Base-by-base conservation (phyloP, 2,329 filamentous ascomycete species). In the Diplodia mutila region DNA sequence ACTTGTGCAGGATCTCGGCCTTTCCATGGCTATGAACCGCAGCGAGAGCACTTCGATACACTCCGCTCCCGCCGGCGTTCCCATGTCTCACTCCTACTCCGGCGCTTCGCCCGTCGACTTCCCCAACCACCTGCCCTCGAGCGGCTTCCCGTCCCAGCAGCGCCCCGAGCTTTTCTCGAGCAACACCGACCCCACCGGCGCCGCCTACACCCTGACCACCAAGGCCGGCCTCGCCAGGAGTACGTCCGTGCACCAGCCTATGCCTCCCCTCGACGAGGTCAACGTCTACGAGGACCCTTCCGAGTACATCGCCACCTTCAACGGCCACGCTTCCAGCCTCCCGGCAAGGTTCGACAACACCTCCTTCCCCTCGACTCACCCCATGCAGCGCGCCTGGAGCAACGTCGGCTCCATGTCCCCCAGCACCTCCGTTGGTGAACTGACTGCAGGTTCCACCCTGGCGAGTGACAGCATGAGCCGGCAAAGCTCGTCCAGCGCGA, bases 401-500 rank as follows among this genome's bases (percentile, higher is more conserved):
- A 72, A 71, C 66, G 71, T 72, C 70, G 73, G 70, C 70, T 79
- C 76, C 52, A 73, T 71, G 7, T 76, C 77, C 21, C 77, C 79
- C 65, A 76, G 75, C 70, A 79, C 78, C 14, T 74, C 77, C 51
- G 75, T 76, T 70, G 74, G 74, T 70, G 72, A 78, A 68, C 74
- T 78, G 74, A 79, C 78, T 55, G 75, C 75, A 69, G 73, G 61
- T 5, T 74, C 79, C 72, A 77, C 77, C 74, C 72, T 75, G 53
- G 73, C 76, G 61, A 79, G 77, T 75, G 75, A 74, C 67, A 64
- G 66, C 46, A 81, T 84, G 81, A 83, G 81, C 72, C 79, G 82
- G 70, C 76, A 76, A 73, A 84, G 82, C 74, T 75, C 77, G 69
- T 72, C 70, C 72, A 79, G 78, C 72, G 74, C 77, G 53, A 75